Evolutionary conservation across 2,329 filamentous ascomycete species (phyloP).

Genomic region (Aureobasidium vineae): DNA sequence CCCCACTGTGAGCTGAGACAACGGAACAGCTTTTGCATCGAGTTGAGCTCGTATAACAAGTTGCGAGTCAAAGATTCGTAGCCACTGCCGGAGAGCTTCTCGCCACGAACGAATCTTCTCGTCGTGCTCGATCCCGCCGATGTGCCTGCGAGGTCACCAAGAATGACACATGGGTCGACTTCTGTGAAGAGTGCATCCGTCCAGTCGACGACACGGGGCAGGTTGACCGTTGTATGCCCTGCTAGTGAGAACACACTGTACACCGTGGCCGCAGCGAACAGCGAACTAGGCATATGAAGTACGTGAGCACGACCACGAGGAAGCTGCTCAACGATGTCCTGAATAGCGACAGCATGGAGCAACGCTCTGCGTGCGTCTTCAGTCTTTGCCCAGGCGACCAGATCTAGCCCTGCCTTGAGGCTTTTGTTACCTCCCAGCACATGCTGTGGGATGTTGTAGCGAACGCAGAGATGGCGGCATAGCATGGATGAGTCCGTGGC

Average conservation of each 20-base stretch:
- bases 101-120: slow-evolving; percentile 41
- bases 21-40: slow-evolving; percentile 49
- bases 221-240: slow-evolving; percentile 40
- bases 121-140: slow-evolving; percentile 40
- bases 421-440: slow-evolving; percentile 39
- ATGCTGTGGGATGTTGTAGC: slow-evolving; percentile 43
- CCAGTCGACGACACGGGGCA: slow-evolving; percentile 46
- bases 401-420: slow-evolving; percentile 39
- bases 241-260: slow-evolving; percentile 46
- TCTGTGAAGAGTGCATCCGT: slow-evolving; percentile 41
- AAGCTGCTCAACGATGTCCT: slow-evolving; percentile 48
- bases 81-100: slow-evolving; percentile 31
- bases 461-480: slow-evolving; percentile 43
- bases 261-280: slow-evolving; percentile 47
- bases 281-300: slow-evolving; percentile 47
- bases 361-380: slow-evolving; percentile 44
- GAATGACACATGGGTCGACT: slow-evolving; percentile 31
- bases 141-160: slow-evolving; percentile 32
- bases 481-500: slow-evolving; percentile 45
- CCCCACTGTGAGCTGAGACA: slow-evolving; percentile 49
- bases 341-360: slow-evolving; percentile 48
- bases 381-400: slow-evolving; percentile 42
- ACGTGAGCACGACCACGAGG: slow-evolving; percentile 48
- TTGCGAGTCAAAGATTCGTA: slow-evolving; percentile 39
- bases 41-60: slow-evolving; percentile 50